Evolutionary conservation across 2,329 filamentous ascomycete genomes (phyloP).

Genomic region (Byssochlamys sp.): DNA sequence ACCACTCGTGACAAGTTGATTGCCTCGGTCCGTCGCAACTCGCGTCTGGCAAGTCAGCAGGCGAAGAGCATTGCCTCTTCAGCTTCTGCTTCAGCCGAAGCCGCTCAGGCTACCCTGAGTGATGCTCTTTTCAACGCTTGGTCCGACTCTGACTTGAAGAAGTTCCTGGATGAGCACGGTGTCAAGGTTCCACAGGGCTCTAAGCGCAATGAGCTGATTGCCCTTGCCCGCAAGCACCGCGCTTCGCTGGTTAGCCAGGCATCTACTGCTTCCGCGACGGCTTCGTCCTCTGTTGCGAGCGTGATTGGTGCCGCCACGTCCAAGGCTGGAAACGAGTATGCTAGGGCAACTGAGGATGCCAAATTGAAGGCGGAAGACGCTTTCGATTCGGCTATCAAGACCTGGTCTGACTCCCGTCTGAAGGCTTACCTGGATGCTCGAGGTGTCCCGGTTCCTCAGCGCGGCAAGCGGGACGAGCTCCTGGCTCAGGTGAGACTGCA

Average conservation of each 20-base stretch:
- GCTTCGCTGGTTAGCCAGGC: slow-evolving; percentile 46
- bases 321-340: slow-evolving; percentile 65
- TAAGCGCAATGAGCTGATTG: slow-evolving; percentile 78
- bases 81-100: slow-evolving; percentile 55
- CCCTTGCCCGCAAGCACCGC: slow-evolving; percentile 79
- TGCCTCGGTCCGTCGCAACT: slow-evolving; percentile 80
- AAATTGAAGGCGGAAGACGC: slow-evolving; percentile 54
- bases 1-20: slow-evolving; percentile 77
- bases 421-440: slow-evolving; percentile 71
- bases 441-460: slow-evolving; percentile 64
- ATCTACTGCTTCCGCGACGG: slow-evolving; percentile 42
- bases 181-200: slow-evolving; percentile 87
- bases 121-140: slow-evolving; percentile 81
- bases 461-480: slow-evolving; percentile 61
- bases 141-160: slow-evolving; percentile 82
- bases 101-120: slow-evolving; percentile 64
- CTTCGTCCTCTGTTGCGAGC: slow-evolving; percentile 31
- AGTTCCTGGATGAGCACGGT: slow-evolving; percentile 82
- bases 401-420: slow-evolving; percentile 67
- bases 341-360: slow-evolving; percentile 63
- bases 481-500: slow-evolving; percentile 65
- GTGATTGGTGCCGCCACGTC: slow-evolving; percentile 61
- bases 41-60: slow-evolving; percentile 65
- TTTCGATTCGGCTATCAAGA: slow-evolving; percentile 53
- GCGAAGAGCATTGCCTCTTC: slow-evolving; percentile 52